Base-by-base conservation (phyloP, 306 rosid species). In the Ceratonia siliqua region DNA sequence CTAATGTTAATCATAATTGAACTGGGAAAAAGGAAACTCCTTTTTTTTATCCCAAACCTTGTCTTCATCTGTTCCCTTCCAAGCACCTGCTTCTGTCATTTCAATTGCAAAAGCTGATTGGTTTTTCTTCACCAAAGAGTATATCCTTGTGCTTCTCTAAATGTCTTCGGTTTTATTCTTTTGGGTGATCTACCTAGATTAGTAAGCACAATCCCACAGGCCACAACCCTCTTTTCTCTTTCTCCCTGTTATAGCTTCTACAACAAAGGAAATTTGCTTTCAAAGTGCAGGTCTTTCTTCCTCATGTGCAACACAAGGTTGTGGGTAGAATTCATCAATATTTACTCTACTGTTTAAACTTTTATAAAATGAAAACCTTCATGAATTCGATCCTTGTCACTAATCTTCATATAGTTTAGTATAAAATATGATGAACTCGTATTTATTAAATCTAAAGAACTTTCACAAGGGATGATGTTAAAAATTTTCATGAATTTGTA, bases 61-160 rank as follows among this genome's bases (percentile, higher is more conserved):
- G 77, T 78, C 67, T 70, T 70, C 22, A 42, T 78, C 75, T 50
- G 67, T 30, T 9, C 59, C 58, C 28, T 71, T 36, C 65, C 33
- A 50, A 17, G 8, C 45, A 38, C 21, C 48, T 43, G 57, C 70
- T 48, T 12, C 59, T 50, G 28, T 61, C 67, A 27, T 62, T 55
- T 62, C 73, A 39, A 25, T 61, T 6, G 18, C 36, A 42, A 70
- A 78, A 62, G 63, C 76, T 33, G 2, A 1, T 28, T 28, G 4
- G 4, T 28, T 28, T 28, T 1, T 56, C 43, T 56, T 41, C 56
- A 24, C 65, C 6, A 1, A 12, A n/a, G n/a, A n/a, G 38, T 17
- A 67, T 28, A 28, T 28, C 32, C 32, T 28, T 28, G 32, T 28
- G 2, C 2, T 17, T 33, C 7, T 58, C 42, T 32, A 58, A 58